phyloP scores from a whole-genome alignment of 805 yeast genomes.

The Lachancea quebecensis region DNA sequence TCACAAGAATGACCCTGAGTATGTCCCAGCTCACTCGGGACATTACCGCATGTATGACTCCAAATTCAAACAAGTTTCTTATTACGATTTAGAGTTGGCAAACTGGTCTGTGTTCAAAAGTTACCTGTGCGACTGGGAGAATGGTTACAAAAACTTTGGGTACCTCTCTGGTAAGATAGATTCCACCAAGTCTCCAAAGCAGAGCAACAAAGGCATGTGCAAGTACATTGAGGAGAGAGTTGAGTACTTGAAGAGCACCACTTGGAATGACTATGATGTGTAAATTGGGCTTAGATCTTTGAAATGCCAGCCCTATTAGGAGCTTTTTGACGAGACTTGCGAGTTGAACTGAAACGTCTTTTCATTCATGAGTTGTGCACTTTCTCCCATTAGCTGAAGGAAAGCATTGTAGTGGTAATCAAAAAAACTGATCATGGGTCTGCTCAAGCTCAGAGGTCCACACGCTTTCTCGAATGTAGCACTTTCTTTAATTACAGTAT shows the following conservation, averaged over 20 bases:
- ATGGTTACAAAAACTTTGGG: conserved; percentile 14
- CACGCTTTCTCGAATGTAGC: too few species aligned
- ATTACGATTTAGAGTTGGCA: conserved; percentile 25
- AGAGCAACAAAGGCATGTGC: conserved; percentile 19
- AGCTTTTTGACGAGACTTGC: too few species aligned
- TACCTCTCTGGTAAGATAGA: conserved; percentile 15
- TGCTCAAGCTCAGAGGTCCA: too few species aligned
- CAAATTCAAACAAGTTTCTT: conserved; percentile 12
- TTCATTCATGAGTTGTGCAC: too few species aligned
- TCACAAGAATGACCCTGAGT: conserved; percentile 2
- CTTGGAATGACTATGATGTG: conserved; percentile 9
- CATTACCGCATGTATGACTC: conserved; percentile 20
- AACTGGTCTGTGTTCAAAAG: conserved; percentile 20
- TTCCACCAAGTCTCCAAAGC: conserved; percentile 9
- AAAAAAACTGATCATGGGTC: too few species aligned
- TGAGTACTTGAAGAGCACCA: conserved; percentile 10
- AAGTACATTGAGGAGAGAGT: conserved; percentile 19
- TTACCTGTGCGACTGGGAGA: conserved; percentile 15
- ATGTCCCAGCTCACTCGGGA: conserved; percentile 3
- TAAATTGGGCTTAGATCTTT: background rate
- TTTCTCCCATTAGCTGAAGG: too few species aligned
- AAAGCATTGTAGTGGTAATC: too few species aligned
- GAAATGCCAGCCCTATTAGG: too few species aligned
- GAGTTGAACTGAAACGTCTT: too few species aligned
- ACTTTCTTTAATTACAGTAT: too few species aligned